Conservation (phyloP, 148 eudicot species). For the Oxyria digyna region DNA sequence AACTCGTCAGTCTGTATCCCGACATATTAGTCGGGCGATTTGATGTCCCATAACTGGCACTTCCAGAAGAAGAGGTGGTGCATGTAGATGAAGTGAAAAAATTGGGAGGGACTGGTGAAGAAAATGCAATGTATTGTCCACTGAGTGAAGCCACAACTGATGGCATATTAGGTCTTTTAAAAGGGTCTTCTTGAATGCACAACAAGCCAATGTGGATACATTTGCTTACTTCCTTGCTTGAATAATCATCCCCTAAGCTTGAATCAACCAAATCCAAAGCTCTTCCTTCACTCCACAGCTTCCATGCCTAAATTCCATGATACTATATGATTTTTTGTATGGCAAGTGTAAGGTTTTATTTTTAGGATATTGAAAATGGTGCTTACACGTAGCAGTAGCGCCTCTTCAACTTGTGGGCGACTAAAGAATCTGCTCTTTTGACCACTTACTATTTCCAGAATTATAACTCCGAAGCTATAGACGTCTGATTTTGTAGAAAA, state of each 20-base stretch:
- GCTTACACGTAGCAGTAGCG: background rate
- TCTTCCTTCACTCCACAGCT: slow-evolving; percentile 3
- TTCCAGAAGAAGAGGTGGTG: background rate
- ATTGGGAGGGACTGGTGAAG: background rate
- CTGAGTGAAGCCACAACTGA: slow-evolving; percentile 4
- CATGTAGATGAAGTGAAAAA: background rate
- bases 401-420: slow-evolving; percentile 1
- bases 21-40: background rate
- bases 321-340: background rate
- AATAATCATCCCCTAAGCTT: background rate
- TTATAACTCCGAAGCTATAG: slow-evolving; percentile 6
- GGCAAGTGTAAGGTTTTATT: background rate
- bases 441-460: slow-evolving; percentile 9
- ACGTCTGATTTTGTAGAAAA: slow-evolving; percentile 5
- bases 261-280: slow-evolving; percentile 1
- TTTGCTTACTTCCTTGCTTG: slow-evolving; percentile 1
- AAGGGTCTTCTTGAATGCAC: slow-evolving; percentile 10
- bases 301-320: background rate
- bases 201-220: slow-evolving; percentile 4
- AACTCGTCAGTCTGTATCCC: background rate
- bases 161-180: background rate
- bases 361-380: background rate
- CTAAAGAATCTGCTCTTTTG: slow-evolving; percentile 2
- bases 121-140: background rate
- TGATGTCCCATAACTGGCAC: background rate